These are phyloP conservation scores for Epichloe coenophiala DNA, from an alignment of 2,329 filamentous ascomycete genomes.

Conservation along the genomic window DNA sequence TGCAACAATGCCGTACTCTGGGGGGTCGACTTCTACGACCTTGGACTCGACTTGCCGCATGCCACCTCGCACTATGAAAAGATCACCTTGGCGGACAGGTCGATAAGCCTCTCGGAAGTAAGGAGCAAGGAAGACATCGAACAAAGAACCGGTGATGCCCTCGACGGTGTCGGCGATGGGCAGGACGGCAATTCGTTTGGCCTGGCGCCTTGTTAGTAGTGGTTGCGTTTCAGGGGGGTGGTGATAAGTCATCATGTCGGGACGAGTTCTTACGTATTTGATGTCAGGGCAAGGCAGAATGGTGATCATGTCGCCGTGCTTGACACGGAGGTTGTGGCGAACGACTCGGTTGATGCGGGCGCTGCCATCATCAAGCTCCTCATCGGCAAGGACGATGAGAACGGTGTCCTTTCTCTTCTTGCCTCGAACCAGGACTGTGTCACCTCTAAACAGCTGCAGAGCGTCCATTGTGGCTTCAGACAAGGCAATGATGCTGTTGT, in stretches of 20 bases:
- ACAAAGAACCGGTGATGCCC: slow-evolving; percentile 91
- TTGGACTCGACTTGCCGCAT: slow-evolving; percentile 99
- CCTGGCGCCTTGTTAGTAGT: slow-evolving; percentile 36
- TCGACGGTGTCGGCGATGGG: slow-evolving; percentile 97
- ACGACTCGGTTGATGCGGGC: slow-evolving; percentile 97
- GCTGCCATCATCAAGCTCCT: slow-evolving; percentile 94
- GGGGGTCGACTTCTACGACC: slow-evolving; percentile 95
- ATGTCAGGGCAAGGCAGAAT: slow-evolving; percentile 97
- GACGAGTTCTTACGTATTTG: slow-evolving; percentile 76
- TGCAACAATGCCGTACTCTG: slow-evolving; percentile 96
- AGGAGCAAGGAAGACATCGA: slow-evolving; percentile 97
- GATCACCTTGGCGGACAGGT: slow-evolving; percentile 90
- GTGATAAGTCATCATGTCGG: background rate
- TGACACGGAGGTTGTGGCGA: slow-evolving; percentile 93
- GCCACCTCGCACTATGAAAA: slow-evolving; percentile 93
- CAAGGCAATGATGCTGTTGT: slow-evolving; percentile 97
- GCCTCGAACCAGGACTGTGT: slow-evolving; percentile 94
- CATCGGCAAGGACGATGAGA: slow-evolving; percentile 90
- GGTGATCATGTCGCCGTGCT: slow-evolving; percentile 95
- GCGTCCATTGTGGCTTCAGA: slow-evolving; percentile 99
- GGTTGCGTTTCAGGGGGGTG: too few relatives aligned
- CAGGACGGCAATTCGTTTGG: slow-evolving; percentile 96
- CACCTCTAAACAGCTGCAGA: slow-evolving; percentile 94
- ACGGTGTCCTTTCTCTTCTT: slow-evolving; percentile 99
- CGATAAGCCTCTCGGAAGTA: slow-evolving; percentile 99